phyloP scores from a whole-genome alignment of 176 grass and related monocot species.

The Rhipidocladum racemiflorum region DNA sequence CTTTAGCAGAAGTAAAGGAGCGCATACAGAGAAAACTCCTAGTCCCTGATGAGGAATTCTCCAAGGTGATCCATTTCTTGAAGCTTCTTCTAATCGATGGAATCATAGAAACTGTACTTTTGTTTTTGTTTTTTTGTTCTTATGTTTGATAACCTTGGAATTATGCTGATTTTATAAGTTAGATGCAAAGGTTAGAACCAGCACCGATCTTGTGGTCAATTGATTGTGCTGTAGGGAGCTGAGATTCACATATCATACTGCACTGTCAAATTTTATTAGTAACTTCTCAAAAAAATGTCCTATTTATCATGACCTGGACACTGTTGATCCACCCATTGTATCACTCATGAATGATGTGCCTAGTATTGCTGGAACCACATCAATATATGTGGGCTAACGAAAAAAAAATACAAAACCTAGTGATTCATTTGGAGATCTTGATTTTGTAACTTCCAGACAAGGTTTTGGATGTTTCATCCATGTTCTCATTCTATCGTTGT shows the following conservation, averaged over 20 bases:
- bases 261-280: background rate
- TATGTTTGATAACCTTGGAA: background rate
- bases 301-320: background rate
- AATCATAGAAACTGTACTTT: background rate
- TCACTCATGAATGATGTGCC: background rate
- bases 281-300: background rate
- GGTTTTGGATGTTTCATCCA: background rate
- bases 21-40: conserved; percentile 85
- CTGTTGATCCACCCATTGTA: background rate
- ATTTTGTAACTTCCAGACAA: background rate
- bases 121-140: background rate
- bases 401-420: background rate
- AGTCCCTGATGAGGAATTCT: conserved; percentile 72
- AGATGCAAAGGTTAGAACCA: conserved; percentile 16
- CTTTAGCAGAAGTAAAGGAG: conserved; percentile 67
- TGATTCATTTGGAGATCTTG: conserved; percentile 1
- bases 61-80: conserved; percentile 60
- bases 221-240: background rate
- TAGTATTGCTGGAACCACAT: background rate
- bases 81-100: background rate
- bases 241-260: conserved; percentile 1
- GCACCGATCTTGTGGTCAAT: background rate
- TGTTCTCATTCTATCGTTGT: background rate
- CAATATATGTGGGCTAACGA: background rate
- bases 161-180: conserved; percentile 1